phyloP scores from a whole-genome alignment of 129 eudicot species.

The Flaveria sonorensis region DNA sequence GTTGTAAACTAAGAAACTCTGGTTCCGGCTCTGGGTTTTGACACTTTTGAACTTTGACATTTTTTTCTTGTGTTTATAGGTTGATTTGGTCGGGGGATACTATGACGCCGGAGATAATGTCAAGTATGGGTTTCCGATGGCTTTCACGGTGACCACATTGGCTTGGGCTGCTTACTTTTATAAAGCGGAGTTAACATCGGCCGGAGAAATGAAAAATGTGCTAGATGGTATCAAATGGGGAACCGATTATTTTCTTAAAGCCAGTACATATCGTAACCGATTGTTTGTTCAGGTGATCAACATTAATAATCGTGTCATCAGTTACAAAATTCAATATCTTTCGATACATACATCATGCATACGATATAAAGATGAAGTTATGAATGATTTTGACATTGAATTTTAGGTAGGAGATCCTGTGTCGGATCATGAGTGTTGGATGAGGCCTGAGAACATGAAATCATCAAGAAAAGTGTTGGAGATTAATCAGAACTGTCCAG shows the following conservation, averaged over 20 bases:
- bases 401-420: constrained; percentile 75
- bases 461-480: constrained; percentile 65
- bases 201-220: constrained; percentile 64
- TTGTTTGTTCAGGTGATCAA: constrained; percentile 69
- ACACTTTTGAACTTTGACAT: background rate
- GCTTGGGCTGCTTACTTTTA: constrained; percentile 71
- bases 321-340: background rate
- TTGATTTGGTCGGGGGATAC: constrained; percentile 88
- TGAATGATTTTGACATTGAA: background rate
- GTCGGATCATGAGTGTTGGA: constrained; percentile 78
- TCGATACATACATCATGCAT: too few species aligned
- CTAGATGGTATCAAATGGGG: constrained; percentile 72
- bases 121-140: constrained; percentile 86
- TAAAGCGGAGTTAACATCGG: constrained; percentile 44
- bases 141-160: constrained; percentile 79
- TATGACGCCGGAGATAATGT: constrained; percentile 97
- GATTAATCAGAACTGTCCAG: constrained; percentile 53
- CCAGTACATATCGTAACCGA: constrained; percentile 40
- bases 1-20: too few species aligned
- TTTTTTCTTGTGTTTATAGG: constrained; percentile 34
- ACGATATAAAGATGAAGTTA: too few species aligned
- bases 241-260: constrained; percentile 75
- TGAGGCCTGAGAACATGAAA: constrained; percentile 76
- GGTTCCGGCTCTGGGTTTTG: background rate
- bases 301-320: background rate